phyloP scores from a whole-genome alignment of 306 rosid genomes.

The Ceratonia siliqua region DNA sequence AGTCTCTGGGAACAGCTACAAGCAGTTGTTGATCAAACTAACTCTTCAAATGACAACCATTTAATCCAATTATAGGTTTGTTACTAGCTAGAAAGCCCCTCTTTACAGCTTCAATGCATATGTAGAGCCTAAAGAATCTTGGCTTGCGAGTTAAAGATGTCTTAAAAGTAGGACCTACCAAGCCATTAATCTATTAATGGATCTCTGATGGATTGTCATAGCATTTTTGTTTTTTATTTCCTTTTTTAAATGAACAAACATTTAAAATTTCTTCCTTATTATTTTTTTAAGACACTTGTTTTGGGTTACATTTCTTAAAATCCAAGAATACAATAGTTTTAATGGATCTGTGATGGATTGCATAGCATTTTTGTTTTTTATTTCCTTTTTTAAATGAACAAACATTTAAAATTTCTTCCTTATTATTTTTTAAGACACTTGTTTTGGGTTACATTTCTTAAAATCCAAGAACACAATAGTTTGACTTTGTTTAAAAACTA shows the following conservation, averaged over 20 bases:
- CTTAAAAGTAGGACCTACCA: neutral
- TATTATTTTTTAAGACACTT: too few relatives aligned
- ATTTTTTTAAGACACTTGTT: neutral
- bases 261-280: too few relatives aligned
- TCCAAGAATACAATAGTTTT: neutral
- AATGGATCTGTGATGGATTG: neutral
- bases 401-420: too few relatives aligned
- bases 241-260: too few relatives aligned
- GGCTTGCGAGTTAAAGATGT: neutral
- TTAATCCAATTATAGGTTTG: neutral
- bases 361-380: too few relatives aligned
- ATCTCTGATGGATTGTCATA: neutral
- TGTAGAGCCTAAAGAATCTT: neutral
- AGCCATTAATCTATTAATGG: neutral
- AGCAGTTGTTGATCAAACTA: neutral
- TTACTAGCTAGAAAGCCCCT: too few relatives aligned
- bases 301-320: neutral
- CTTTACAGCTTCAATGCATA: too few relatives aligned
- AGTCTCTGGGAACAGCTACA: neutral
- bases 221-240: too few relatives aligned
- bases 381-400: too few relatives aligned
- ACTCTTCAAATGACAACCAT: neutral
- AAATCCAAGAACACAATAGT: neutral
- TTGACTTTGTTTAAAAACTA: neutral
- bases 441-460: neutral